Conservation (phyloP, 176 grass and related monocot genomes). For the Guadua angustifolia region DNA sequence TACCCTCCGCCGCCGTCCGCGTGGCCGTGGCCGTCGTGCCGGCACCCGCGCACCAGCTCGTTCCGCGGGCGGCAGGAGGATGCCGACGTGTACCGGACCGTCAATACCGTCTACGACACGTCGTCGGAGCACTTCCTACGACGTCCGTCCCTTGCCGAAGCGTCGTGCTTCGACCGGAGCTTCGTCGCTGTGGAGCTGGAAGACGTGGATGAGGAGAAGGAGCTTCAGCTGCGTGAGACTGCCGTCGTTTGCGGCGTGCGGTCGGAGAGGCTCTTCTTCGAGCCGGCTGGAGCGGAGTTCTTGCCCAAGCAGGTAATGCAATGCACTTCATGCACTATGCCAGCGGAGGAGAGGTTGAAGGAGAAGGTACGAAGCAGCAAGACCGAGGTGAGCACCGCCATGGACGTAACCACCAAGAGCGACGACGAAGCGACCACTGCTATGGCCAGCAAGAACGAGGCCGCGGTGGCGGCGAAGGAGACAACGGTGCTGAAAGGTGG, state of each 20-base stretch:
- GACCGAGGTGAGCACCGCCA: background rate
- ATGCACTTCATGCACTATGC: background rate
- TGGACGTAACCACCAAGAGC: background rate
- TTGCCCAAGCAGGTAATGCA: slow-evolving; percentile 49
- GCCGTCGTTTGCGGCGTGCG: slow-evolving; percentile 59
- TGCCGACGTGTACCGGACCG: slow-evolving; percentile 61
- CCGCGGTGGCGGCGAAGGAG: background rate
- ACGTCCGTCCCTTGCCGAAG: slow-evolving; percentile 39
- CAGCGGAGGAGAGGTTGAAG: background rate
- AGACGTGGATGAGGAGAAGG: slow-evolving; percentile 3
- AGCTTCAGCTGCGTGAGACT: slow-evolving; percentile 44
- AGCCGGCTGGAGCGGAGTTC: slow-evolving; percentile 57
- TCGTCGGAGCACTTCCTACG: slow-evolving; percentile 43
- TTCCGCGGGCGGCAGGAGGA: slow-evolving; percentile 58
- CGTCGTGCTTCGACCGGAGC: slow-evolving; percentile 22
- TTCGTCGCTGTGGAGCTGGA: background rate
- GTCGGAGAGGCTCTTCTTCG: slow-evolving; percentile 77
- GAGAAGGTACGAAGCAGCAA: background rate
- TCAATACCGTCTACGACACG: slow-evolving; percentile 64
- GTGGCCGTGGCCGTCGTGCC: slow-evolving; percentile 90
- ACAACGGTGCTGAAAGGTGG: slow-evolving; percentile 38
- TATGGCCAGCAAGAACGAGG: background rate
- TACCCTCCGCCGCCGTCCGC: slow-evolving; percentile 53
- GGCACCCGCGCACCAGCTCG: slow-evolving; percentile 73
- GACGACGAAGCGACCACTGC: background rate